Evolutionary conservation across 371 early-diverging fungal genomes (phyloP).

Genomic region (Lichtheimia ornata): DNA sequence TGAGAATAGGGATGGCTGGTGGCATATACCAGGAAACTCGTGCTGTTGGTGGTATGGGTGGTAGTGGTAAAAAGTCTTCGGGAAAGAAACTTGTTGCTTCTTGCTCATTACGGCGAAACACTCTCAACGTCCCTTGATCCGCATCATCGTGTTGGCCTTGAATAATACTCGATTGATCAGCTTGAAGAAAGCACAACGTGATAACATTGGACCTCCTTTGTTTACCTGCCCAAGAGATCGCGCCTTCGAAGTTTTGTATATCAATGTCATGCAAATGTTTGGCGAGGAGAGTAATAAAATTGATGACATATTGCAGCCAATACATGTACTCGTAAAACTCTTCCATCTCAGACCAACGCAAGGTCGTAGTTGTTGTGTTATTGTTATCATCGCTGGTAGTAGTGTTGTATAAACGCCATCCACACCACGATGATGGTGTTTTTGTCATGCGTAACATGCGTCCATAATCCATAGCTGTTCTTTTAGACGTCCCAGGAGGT

Average conservation of each 20-base stretch:
- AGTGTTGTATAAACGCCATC: neutral
- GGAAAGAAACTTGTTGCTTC: neutral
- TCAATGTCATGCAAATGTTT: neutral
- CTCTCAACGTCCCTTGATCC: neutral
- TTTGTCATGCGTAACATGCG: neutral
- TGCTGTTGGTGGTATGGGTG: neutral
- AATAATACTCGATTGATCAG: neutral
- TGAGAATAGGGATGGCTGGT: neutral
- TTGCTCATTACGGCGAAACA: neutral
- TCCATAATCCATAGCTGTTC: neutral
- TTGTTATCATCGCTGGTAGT: neutral
- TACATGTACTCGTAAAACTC: slow-evolving; percentile 4
- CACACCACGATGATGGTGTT: neutral
- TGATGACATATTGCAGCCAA: slow-evolving; percentile 1
- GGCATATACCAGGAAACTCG: neutral
- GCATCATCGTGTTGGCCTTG: neutral
- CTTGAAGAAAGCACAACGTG: neutral
- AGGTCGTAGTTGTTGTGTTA: neutral
- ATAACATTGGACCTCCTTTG: neutral
- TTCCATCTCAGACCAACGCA: neutral
- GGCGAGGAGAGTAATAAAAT: neutral
- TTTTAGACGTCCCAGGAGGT: neutral
- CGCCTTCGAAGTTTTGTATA: neutral
- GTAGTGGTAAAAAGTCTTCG: neutral
- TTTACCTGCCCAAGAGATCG: slow-evolving; percentile 1